Evolutionary conservation across 2,329 filamentous ascomycete genomes (phyloP), one percentile per base, ranked within the genome.

Genomic region (Ambrosiella xylebori): DNA sequence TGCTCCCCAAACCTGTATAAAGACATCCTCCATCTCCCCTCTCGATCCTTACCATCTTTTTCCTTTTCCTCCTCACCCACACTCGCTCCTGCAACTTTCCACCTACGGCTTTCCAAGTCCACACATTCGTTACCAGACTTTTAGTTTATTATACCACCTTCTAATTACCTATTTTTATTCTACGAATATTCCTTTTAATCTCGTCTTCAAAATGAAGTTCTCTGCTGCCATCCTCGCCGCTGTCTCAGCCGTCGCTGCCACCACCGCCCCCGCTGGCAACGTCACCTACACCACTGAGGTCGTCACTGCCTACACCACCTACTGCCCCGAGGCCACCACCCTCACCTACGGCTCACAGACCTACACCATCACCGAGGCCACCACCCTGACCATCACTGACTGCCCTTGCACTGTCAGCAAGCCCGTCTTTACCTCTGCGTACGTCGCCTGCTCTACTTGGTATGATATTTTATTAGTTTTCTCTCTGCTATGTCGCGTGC

Each of bases 331-430:
- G 64, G 69, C 84, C 63, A 87, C 84, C 65, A 70, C 74, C 65
- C 71, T 87, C 70, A 78, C 77, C 66, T 75, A 84, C 73, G 78
- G 76, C 68, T 74, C 71, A 71, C 74, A 77, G 69, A 86, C 82
- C 71, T 86, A 85, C 77, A 84, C 78, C 65, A 74, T 88, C 71
- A 81, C 81, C 63, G 73, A 77, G 72, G 71, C 82, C 68, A 83
- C 81, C 69, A 83, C 80, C 69, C 71, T 85, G 70, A 86, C 82
- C 73, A 79, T 86, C 76, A 80, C 80, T 65, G 74, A 84, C 76
- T 85, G 83, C 77, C 79, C 82, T 65, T 85, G 81, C 81, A 86
- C 79, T 67, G 67, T 81, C 71, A 76, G 74, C 73, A 77, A 76
- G 73, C 77, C 79, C 57, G 72, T 81, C 64, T 70, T 71, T 67